These are phyloP conservation scores for Echinochloa phyllopogon DNA, from an alignment of 176 grass and related monocot species.

Conservation along the genomic window DNA sequence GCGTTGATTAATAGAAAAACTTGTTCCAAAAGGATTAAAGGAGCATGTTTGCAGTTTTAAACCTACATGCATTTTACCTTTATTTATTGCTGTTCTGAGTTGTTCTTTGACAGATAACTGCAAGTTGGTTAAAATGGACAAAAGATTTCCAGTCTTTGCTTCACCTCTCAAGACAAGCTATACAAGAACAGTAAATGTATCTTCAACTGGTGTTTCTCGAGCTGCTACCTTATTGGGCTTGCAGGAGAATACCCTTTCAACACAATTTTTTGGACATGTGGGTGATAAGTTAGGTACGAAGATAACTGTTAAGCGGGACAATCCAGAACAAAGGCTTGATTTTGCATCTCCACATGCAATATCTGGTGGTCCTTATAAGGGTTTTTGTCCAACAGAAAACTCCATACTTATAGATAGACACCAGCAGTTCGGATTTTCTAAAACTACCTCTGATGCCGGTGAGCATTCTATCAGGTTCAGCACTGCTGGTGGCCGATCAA, in stretches of 20 bases:
- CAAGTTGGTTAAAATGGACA: conserved; percentile 40
- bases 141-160: conserved; percentile 42
- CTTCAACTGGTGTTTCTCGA: conserved; percentile 68
- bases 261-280: conserved; percentile 62
- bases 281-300: conserved; percentile 53
- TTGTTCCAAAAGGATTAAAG: conserved; percentile 23
- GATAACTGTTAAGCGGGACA: conserved; percentile 47
- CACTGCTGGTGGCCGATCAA: conserved; percentile 67
- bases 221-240: conserved; percentile 84
- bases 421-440: conserved; percentile 40
- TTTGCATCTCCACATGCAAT: conserved; percentile 29
- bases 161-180: conserved; percentile 67
- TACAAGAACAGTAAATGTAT: conserved; percentile 66
- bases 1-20: conserved; percentile 3
- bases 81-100: conserved; percentile 31
- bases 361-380: conserved; percentile 30
- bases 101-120: conserved; percentile 45
- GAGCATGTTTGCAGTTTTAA: conserved; percentile 10
- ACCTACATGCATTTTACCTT: conserved; percentile 6
- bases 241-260: conserved; percentile 64
- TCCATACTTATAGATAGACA: conserved; percentile 45
- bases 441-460: conserved; percentile 35
- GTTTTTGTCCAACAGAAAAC: conserved; percentile 46
- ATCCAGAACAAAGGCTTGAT: conserved; percentile 37
- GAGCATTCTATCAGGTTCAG: conserved; percentile 61